phyloP scores from a whole-genome alignment of 306 rosid genomes.

The Parietaria judaica region DNA sequence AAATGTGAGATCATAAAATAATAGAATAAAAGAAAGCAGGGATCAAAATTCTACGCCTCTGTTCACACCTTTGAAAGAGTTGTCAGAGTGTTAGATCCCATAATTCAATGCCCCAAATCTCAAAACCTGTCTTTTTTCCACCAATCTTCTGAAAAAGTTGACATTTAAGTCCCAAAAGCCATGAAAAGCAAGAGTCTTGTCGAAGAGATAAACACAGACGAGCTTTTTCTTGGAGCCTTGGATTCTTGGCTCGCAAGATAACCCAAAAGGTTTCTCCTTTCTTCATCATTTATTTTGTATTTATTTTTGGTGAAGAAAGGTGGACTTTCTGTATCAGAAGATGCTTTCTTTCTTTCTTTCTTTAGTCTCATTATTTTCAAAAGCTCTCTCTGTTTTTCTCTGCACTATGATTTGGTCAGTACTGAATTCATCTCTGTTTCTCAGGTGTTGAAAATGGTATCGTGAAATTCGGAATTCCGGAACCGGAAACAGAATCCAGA shows the following conservation, averaged over 20 bases:
- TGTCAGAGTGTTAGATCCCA: slow-evolving; percentile 27
- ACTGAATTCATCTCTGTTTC: slow-evolving; percentile 30
- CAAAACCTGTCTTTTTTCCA: slow-evolving; percentile 12
- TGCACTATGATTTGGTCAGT: slow-evolving; percentile 21
- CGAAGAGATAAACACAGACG: slow-evolving; percentile 12
- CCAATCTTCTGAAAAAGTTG: background rate
- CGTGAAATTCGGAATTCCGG: too few relatives aligned
- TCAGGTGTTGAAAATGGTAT: too few relatives aligned
- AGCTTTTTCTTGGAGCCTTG: slow-evolving; percentile 39
- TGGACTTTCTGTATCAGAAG: slow-evolving; percentile 48
- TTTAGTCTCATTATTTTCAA: slow-evolving; percentile 10
- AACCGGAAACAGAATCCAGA: too few relatives aligned
- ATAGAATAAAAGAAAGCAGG: background rate
- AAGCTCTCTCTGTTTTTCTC: slow-evolving; percentile 23
- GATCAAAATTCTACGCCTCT: slow-evolving; percentile 14
- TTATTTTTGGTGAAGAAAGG: slow-evolving; percentile 36
- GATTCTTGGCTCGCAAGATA: slow-evolving; percentile 52
- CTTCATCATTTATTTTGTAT: background rate
- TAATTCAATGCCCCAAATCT: slow-evolving; percentile 38
- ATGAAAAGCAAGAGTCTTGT: background rate
- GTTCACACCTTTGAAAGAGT: slow-evolving; percentile 30
- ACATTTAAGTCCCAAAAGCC: background rate
- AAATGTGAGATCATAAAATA: background rate
- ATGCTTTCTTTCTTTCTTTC: slow-evolving; percentile 29
- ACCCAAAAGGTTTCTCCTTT: slow-evolving; percentile 18